Base-by-base conservation (phyloP, 129 eudicot genomes). In the Artemisia tridentata region DNA sequence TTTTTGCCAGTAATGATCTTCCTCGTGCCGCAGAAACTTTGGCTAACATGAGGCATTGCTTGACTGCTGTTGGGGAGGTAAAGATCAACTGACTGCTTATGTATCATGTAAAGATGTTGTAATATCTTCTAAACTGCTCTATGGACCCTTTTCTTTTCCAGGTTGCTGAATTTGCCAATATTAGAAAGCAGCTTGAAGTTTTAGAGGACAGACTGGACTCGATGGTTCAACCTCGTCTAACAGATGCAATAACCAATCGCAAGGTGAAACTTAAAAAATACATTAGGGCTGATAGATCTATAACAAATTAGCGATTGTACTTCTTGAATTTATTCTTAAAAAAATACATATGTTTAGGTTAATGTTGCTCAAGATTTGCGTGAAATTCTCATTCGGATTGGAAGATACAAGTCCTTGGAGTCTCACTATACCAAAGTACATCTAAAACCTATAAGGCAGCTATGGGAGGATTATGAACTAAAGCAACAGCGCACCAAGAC, bases 111-210 rank as follows among this genome's bases (percentile, higher is more conserved):
- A 18, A 45, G 47, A 58, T 63, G 64, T 56, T 50, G 23, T 52
- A 50, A 55, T 59, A 72, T 14, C 34, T 48, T 34, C 21, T 53
- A 17, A 15, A 59, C 15, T 65, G 52, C 57, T 58, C 49, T 49
- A 38, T n/a, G 55, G 51, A 46, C 15, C 12, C 38, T 18, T 54
- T 65, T 55, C 65, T 63, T 31, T 58, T 68, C 73, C 88, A 95
- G 99, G 99, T 95, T 80, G 99, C 99, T 74, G 99, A 95, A 78
- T 95, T 95, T 81, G 99, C 99, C 63, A 95, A 95, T 68, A 85
- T 95, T 47, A 90, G 97, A 82, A 95, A 83, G 91, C 99, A 95
- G 78, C 99, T 95, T 75, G 99, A 95, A 85, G 99, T 95, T 62
- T 80, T 95, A 74, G 99, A 95, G 80, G 99, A 95, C 73, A 90